Evolutionary conservation across 139 green algal genomes (phyloP), one percentile per base, ranked within the genome.

Genomic region (Coelastrella sp.): DNA sequence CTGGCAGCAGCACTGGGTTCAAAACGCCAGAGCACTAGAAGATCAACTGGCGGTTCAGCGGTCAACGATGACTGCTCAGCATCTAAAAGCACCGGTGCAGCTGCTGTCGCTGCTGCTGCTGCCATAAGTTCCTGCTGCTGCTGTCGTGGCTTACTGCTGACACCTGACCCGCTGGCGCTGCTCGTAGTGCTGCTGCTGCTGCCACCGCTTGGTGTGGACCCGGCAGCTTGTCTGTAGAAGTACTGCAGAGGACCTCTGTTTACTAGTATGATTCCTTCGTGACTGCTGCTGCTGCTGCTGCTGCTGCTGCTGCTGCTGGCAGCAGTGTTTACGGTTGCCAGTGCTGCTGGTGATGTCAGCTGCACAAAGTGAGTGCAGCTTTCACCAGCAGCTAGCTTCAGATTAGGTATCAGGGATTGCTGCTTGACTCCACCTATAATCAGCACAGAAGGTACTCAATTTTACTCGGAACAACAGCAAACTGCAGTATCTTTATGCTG

Each of bases 11-110:
- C 53, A 35, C 40, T 77, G 21, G 51, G 17, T 60, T 84, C 40
- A 5, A 66, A 50, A 40, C 79, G 84, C 87, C 87, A 91, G 62
- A 91, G 27, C 21, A 89, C 35, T 63, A 87, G 67, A 81, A 91
- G 64, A 59, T 91, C 87, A 27, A 91, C 40, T 17, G 87, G 84
- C 3, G 84, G 87, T 41, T 91, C 87, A 34, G 87, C 72, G 5
- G 72, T 67, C 41, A 85, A 30, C 17, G 76, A 37, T 30, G 69
- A 30, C n/a, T 64, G 27, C 57, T 43, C 32, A 83, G 53, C 79
- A 41, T 41, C 50, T 32, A 35, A 2, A 34, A 50, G 30, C 3
- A 37, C 72, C 50, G 60, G 51, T n/a, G 45, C n/a, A 66, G 66
- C 23, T 74, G 34, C 34, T 51, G 77, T 11, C 59, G 41, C 64